Evolutionary conservation across 2,329 filamentous ascomycete species (phyloP).

Genomic region (Fusarium armeniacum): DNA sequence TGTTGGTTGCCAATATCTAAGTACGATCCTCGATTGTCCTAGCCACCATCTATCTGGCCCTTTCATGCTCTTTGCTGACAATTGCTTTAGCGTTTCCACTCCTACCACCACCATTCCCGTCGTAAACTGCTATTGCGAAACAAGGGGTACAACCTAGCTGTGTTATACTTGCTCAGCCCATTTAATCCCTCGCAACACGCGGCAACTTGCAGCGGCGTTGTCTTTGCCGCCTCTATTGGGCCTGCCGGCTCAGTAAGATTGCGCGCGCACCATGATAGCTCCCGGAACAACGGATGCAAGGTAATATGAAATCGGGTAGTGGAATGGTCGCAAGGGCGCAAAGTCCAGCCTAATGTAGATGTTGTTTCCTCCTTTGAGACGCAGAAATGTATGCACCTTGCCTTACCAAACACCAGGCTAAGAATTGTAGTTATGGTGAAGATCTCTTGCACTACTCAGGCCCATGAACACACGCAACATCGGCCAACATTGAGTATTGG

Average conservation of each 20-base stretch:
- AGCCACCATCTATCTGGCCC: slow-evolving; percentile 30
- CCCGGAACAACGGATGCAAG: slow-evolving; percentile 29
- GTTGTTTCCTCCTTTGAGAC: slow-evolving; percentile 12
- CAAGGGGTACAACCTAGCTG: slow-evolving; percentile 41
- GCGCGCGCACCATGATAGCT: slow-evolving; percentile 22
- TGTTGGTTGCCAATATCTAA: slow-evolving; percentile 39
- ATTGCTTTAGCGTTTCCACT: slow-evolving; percentile 33
- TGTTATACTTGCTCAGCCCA: slow-evolving; percentile 41
- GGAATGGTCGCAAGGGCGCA: slow-evolving; percentile 36
- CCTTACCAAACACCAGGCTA: slow-evolving; percentile 13
- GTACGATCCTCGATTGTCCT: slow-evolving; percentile 30
- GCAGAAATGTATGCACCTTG: slow-evolving; percentile 13
- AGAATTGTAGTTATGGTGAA: slow-evolving; percentile 26
- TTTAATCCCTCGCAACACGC: slow-evolving; percentile 45
- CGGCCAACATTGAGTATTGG: slow-evolving; percentile 25
- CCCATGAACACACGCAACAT: slow-evolving; percentile 24
- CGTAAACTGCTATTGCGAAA: slow-evolving; percentile 44
- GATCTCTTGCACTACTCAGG: slow-evolving; percentile 30
- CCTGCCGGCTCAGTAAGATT: slow-evolving; percentile 34
- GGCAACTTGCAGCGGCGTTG: slow-evolving; percentile 40
- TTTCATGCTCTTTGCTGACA: slow-evolving; percentile 28
- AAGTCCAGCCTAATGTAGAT: slow-evolving; percentile 37
- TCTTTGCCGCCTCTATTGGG: slow-evolving; percentile 28
- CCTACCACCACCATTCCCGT: slow-evolving; percentile 36
- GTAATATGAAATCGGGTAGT: slow-evolving; percentile 32